Evolutionary conservation across 768 basidiomycete species (phyloP).

Genomic region (Hypholoma sublateritium): DNA sequence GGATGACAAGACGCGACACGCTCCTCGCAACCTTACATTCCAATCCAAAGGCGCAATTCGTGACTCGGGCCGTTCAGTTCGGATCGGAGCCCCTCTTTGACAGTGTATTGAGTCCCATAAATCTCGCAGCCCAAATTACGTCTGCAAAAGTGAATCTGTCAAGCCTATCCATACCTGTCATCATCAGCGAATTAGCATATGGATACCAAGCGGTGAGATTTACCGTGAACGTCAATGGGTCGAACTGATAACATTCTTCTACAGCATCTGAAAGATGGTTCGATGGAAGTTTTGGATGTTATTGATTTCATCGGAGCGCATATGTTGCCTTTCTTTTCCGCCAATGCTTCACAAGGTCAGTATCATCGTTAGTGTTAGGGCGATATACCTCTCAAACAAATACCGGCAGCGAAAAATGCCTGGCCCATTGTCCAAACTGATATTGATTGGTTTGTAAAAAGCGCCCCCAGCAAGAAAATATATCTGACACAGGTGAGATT

Average conservation of each 20-base stretch:
- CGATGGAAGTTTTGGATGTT: constrained; percentile 53
- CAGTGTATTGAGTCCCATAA: constrained; percentile 42
- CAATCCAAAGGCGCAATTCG: constrained; percentile 62
- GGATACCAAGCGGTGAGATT: constrained; percentile 45
- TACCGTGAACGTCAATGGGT: not conserved
- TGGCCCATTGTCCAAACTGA: constrained; percentile 65
- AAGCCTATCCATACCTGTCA: constrained; percentile 60
- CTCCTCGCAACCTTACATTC: constrained; percentile 53
- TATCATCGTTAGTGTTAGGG: not conserved
- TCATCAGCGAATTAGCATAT: constrained; percentile 66
- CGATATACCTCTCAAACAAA: not conserved
- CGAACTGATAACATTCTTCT: no score
- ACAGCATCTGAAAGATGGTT: constrained; percentile 47
- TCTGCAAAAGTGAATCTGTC: constrained; percentile 49
- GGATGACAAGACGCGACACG: constrained; percentile 52
- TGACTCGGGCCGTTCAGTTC: constrained; percentile 69
- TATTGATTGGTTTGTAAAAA: constrained; percentile 63
- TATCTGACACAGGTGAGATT: constrained; percentile 64
- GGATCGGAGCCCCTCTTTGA: constrained; percentile 73
- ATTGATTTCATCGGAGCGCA: constrained; percentile 68
- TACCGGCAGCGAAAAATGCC: constrained; percentile 46
- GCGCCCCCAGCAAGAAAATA: constrained; percentile 71
- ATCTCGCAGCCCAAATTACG: constrained; percentile 51
- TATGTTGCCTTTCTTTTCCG: constrained; percentile 70
- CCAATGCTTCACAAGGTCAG: constrained; percentile 54